These are phyloP conservation scores for Plantago lanceolata DNA, from an alignment of 305 asterid genomes.

Conservation along the genomic window DNA sequence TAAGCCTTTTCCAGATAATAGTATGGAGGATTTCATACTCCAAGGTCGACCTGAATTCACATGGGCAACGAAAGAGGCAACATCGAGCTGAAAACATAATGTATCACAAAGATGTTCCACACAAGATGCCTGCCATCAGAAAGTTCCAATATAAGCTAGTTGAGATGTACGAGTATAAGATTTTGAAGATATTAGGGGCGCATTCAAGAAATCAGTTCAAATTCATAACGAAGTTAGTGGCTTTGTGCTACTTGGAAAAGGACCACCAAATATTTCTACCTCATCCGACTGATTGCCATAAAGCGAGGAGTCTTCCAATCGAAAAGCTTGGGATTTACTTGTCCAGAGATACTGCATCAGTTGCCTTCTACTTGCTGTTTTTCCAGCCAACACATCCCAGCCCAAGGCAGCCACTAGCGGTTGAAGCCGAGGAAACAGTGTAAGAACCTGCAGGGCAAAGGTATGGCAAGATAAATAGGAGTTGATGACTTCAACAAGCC, in stretches of 20 bases:
- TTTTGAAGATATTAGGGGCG: constrained; percentile 13
- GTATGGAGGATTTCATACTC: constrained; percentile 78
- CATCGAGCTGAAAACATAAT: constrained; percentile 85
- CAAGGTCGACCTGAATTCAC: constrained; percentile 89
- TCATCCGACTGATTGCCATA: constrained; percentile 62
- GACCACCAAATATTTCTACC: constrained; percentile 39
- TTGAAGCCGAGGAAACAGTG: constrained; percentile 83
- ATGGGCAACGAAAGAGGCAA: constrained; percentile 91
- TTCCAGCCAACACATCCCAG: constrained; percentile 95
- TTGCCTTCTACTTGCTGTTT: constrained; percentile 69
- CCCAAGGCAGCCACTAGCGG: constrained; percentile 96
- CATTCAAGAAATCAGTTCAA: constrained; percentile 20
- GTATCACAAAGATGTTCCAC: constrained; percentile 90
- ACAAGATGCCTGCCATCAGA: constrained; percentile 70
- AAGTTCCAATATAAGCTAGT: constrained; percentile 24
- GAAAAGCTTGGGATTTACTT: constrained; percentile 84
- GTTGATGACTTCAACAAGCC: constrained; percentile 16
- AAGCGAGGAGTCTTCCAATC: constrained; percentile 70
- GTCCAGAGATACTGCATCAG: constrained; percentile 91
- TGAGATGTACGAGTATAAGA: constrained; percentile 5
- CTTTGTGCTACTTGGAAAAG: constrained; percentile 19
- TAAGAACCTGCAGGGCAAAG: constrained; percentile 54
- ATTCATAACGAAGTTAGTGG: constrained; percentile 15
- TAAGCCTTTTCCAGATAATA: constrained; percentile 66
- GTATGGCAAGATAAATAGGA: constrained; percentile 20